Conservation (phyloP, 805 yeast genomes). For the Kodamaea laetipori region DNA sequence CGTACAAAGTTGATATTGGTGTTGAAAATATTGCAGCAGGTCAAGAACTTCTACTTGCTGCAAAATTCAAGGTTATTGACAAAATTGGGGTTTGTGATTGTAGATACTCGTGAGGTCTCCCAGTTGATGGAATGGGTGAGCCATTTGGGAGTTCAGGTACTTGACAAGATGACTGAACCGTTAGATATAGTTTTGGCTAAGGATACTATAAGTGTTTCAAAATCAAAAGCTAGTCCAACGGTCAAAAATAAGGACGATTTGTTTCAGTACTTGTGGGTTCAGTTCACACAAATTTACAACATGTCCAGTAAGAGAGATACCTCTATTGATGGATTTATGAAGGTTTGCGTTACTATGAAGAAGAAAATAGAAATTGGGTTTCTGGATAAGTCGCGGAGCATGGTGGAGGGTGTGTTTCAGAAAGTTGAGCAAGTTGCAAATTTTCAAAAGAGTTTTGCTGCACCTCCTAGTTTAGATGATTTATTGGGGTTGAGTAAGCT, state of each 20-base stretch:
- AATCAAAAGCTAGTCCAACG: neutral
- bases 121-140: conserved; percentile 12
- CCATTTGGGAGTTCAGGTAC: neutral
- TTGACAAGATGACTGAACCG: conserved; percentile 3
- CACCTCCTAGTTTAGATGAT: conserved; percentile 26
- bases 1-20: conserved; percentile 20
- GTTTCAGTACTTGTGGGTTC: conserved; percentile 5
- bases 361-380: neutral
- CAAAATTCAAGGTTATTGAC: conserved; percentile 1
- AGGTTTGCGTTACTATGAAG: conserved; percentile 1
- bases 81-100: conserved; percentile 6
- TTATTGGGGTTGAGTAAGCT: conserved; percentile 24
- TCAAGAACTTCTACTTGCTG: conserved; percentile 2
- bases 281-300: conserved; percentile 4
- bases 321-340: conserved; percentile 7
- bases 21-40: conserved; percentile 5
- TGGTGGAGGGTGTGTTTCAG: neutral
- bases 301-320: neutral
- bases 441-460: conserved; percentile 11
- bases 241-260: conserved; percentile 1
- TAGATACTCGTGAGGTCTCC: conserved; percentile 1
- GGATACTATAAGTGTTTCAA: neutral
- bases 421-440: conserved; percentile 9
- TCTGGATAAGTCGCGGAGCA: conserved; percentile 3
- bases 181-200: neutral